Evolutionary conservation across 2,329 filamentous ascomycete species (phyloP).

Genomic region (Paracorniculantispora psalliotae): DNA sequence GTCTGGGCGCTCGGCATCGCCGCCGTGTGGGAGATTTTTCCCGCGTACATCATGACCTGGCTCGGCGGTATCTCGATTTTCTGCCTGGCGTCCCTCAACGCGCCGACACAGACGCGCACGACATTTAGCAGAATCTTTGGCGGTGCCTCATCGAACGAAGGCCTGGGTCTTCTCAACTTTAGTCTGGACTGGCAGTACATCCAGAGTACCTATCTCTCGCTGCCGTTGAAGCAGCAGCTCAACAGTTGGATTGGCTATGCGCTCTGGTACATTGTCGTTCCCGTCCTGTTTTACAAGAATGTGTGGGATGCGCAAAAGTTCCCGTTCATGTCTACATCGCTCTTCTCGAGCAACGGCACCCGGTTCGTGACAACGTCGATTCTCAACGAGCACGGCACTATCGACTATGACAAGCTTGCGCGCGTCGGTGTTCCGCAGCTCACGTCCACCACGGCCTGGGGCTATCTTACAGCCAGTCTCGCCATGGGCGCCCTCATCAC

Average conservation of each 20-base stretch:
- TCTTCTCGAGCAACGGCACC: slow-evolving; percentile 25
- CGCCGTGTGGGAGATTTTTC: slow-evolving; percentile 42
- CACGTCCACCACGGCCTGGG: slow-evolving; percentile 24
- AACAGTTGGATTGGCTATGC: slow-evolving; percentile 34
- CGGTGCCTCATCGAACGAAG: slow-evolving; percentile 34
- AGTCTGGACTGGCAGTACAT: slow-evolving; percentile 44
- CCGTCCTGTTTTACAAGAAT: slow-evolving; percentile 37
- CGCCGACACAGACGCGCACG: slow-evolving; percentile 18
- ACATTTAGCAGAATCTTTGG: slow-evolving; percentile 30
- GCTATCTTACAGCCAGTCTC: slow-evolving; percentile 27
- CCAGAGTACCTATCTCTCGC: slow-evolving; percentile 28
- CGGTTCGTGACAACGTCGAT: slow-evolving; percentile 20
- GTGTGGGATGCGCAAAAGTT: slow-evolving; percentile 30
- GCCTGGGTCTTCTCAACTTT: slow-evolving; percentile 36
- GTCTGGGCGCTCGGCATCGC: slow-evolving; percentile 26
- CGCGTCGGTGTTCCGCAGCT: slow-evolving; percentile 23
- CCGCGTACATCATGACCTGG: slow-evolving; percentile 40
- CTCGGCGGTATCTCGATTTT: slow-evolving; percentile 38
- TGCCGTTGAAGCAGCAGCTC: slow-evolving; percentile 32
- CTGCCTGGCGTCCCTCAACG: slow-evolving; percentile 41
- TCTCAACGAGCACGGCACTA: slow-evolving; percentile 18
- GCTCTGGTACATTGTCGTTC: slow-evolving; percentile 30
- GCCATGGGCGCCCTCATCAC: slow-evolving; percentile 21
- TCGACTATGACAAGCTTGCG: slow-evolving; percentile 25
- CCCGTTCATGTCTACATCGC: slow-evolving; percentile 28